Base-by-base conservation (phyloP, 441 rosid species). In the Populus hybrid region DNA sequence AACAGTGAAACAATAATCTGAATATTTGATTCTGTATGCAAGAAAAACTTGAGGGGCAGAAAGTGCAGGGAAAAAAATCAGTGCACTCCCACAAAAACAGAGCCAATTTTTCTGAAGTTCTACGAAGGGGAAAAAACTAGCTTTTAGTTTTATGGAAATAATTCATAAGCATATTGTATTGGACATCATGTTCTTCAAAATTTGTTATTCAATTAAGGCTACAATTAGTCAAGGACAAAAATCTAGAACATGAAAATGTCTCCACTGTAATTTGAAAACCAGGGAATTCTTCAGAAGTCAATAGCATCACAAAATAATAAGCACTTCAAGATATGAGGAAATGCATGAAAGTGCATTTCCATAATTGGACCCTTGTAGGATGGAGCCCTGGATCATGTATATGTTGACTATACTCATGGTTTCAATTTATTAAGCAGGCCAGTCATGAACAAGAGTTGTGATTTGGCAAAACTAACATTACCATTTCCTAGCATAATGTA, bases 1-100 rank as follows among this genome's bases (percentile, higher is more conserved):
- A 83, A 61, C 74, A 81, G 6, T 35, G 23, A 46, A 71, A 75
- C 3, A 28, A 79, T 32, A 76, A 23, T 77, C 32, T 11, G 71
- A 53, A 63, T 28, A 38, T 66, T 75, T 66, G 18, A 32, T 26
- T 76, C 42, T 16, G 34, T 38, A 67, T 12, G 30, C 3, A 24
- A n/a, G 35, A 66, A 69, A 72, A 69, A 69, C 12, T 35, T 9
- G 16, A 19, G 34, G 38, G 5, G 24, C 3, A 63, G 19, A 71
- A 78, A 2, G 2, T 57, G 18, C 11, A 42, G 61, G 64, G 66
- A 5, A 14, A 75, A 75, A 19, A 50, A 75, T 28, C 46, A n/a
- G 9, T 38, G 5, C 12, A 4, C 66, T 50, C 67, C 21, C 14
- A 12, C 3, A 2, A 75, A 5, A 75, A 63, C 2, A 40, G 26